A percentile compares a stretch with the other conserved stretches of the same genome.
These are phyloP conservation scores for Diaporthe sp. DNA, from an alignment of 2,329 filamentous ascomycete species.

Conservation along the genomic window DNA sequence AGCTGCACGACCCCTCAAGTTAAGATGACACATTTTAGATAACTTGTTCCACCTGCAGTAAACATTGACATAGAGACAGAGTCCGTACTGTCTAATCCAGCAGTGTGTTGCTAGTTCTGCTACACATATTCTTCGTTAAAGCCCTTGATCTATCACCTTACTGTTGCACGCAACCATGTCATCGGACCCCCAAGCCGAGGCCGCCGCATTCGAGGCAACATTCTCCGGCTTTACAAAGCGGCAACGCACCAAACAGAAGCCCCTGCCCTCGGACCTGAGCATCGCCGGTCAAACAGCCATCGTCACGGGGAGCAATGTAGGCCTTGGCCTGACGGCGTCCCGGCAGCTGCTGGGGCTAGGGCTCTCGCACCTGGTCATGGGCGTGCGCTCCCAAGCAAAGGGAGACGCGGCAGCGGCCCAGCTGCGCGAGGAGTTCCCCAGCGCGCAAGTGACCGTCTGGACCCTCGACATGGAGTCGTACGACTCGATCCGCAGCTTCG, in stretches of 20 bases:
- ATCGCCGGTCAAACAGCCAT: conserved; percentile 49
- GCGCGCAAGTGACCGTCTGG: conserved; percentile 23
- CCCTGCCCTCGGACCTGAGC: not conserved
- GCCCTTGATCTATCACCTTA: too few relatives aligned
- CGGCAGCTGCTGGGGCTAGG: conserved; percentile 54
- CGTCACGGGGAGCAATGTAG: conserved; percentile 60
- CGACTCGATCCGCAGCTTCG: conserved; percentile 26
- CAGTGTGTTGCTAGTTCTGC: not conserved
- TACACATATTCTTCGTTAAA: too few relatives aligned
- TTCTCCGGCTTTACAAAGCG: not conserved
- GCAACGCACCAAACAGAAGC: not conserved
- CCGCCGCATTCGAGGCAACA: conserved; percentile 3
- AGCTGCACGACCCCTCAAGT: not conserved
- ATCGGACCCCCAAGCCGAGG: not conserved
- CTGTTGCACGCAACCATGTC: not conserved
- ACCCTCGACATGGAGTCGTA: conserved; percentile 35
- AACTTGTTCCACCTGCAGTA: not conserved
- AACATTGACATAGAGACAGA: not conserved
- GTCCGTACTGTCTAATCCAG: not conserved
- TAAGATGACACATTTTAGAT: not conserved
- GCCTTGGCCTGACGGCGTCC: conserved; percentile 58
- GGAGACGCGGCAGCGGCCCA: conserved; percentile 46
- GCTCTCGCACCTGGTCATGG: conserved; percentile 56
- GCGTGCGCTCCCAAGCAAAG: conserved; percentile 52
- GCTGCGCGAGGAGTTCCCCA: conserved; percentile 9